Conservation (phyloP, 108 stramenopile species). For the Fragilaria radians region DNA sequence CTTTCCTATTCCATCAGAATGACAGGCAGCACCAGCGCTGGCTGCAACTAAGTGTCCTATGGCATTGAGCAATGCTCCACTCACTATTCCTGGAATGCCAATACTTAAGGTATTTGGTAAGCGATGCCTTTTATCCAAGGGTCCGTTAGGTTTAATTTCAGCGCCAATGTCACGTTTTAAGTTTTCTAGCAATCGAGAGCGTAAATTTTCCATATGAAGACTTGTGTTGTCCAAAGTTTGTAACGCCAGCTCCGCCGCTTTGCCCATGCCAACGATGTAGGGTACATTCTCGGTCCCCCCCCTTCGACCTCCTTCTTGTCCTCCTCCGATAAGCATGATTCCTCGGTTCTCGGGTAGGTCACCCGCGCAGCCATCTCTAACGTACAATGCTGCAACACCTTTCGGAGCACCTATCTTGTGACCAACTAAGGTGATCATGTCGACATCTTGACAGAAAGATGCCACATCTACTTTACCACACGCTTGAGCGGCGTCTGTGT, state of each 20-base stretch:
- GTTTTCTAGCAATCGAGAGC: conserved; percentile 47
- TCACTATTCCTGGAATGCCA: conserved; percentile 56
- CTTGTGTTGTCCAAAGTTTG: conserved; percentile 32
- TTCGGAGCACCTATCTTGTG: conserved; percentile 98
- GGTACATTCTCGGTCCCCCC: conserved; percentile 96
- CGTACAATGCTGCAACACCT: conserved; percentile 90
- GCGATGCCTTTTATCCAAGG: conserved; percentile 39
- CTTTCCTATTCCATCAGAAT: conserved; percentile 35
- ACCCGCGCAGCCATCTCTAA: conserved; percentile 50
- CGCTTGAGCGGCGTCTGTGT: conserved; percentile 97
- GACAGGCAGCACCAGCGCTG: conserved; percentile 91
- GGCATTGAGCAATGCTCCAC: conserved; percentile 42
- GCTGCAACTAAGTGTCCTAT: conserved; percentile 75
- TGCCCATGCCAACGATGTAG: conserved; percentile 85
- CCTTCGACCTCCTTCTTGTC: conserved; percentile 79
- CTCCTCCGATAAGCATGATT: conserved; percentile 65
- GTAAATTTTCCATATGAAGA: conserved; percentile 56
- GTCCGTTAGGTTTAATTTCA: conserved; percentile 72
- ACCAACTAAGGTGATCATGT: conserved; percentile 95
- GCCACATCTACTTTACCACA: conserved; percentile 83
- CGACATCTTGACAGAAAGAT: conserved; percentile 46
- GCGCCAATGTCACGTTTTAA: conserved; percentile 34
- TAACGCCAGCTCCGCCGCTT: conserved; percentile 50
- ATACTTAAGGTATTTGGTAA: conserved; percentile 94
- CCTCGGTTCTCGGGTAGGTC: conserved; percentile 32